These are phyloP conservation scores for Ceratobasidium sp. DNA, from an alignment of 1,284 basidiomycete species.

Conservation along the genomic window DNA sequence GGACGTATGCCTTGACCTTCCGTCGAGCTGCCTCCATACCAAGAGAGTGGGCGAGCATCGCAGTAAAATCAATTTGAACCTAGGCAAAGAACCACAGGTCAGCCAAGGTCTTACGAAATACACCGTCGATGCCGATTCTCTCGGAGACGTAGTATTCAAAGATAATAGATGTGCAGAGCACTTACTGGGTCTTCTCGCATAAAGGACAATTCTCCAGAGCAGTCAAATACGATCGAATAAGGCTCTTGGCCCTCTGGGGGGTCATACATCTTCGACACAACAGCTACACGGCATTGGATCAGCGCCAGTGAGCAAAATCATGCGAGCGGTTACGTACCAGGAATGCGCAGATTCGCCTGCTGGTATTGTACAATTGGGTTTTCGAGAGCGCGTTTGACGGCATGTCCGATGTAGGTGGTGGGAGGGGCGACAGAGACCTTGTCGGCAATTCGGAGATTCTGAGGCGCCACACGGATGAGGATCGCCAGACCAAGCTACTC, in stretches of 20 bases:
- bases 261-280: constrained; percentile 72
- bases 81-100: constrained; percentile 44
- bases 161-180: constrained; percentile 52
- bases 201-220: constrained; percentile 80
- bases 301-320: not conserved
- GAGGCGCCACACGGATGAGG: constrained; percentile 36
- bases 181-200: constrained; percentile 78
- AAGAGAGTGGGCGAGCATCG: constrained; percentile 73
- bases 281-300: constrained; percentile 58
- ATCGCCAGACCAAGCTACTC: too few species aligned
- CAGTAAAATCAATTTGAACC: constrained; percentile 79
- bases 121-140: constrained; percentile 3
- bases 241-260: constrained; percentile 70
- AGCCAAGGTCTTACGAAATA: too few species aligned
- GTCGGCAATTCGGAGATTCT: constrained; percentile 84
- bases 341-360: constrained; percentile 81
- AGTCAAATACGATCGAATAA: constrained; percentile 81
- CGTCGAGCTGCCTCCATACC: constrained; percentile 73
- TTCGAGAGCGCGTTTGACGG: constrained; percentile 75
- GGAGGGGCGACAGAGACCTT: constrained; percentile 85
- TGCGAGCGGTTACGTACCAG: constrained; percentile 60
- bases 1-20: constrained; percentile 79
- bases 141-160: too few species aligned
- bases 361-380: constrained; percentile 80
- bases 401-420: constrained; percentile 85